phyloP scores from a whole-genome alignment of 257 asterid genomes.

The Solanum peruvianum region DNA sequence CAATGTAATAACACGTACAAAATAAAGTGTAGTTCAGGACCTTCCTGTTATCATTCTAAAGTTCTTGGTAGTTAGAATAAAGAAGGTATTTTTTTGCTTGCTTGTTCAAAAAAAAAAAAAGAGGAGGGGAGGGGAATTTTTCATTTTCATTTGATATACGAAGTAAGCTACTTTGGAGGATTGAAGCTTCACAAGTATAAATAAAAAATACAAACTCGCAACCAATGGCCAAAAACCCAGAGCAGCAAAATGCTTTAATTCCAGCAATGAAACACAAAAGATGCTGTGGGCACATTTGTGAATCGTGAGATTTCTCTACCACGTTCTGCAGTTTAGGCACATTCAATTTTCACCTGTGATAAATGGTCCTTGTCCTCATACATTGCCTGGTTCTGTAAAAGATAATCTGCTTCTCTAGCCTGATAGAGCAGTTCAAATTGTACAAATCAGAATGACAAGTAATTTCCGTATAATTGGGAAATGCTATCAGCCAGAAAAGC shows the following conservation, averaged over 20 bases:
- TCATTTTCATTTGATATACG: neutral
- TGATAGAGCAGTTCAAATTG: constrained; percentile 24
- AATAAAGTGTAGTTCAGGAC: neutral
- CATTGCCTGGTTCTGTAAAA: constrained; percentile 58
- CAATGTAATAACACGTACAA: neutral
- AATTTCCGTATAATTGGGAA: neutral
- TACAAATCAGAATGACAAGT: neutral
- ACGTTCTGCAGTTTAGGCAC: neutral
- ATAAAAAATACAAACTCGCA: neutral
- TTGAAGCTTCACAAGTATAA: neutral
- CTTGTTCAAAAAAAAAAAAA: neutral
- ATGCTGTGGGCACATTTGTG: neutral
- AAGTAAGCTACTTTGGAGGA: neutral
- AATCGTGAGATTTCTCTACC: neutral
- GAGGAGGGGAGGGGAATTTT: neutral
- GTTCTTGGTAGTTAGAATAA: neutral
- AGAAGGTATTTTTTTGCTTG: neutral
- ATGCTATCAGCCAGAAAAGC: neutral
- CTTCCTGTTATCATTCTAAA: neutral
- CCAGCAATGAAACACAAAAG: neutral
- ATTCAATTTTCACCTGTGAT: constrained; percentile 55
- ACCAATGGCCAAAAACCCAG: neutral
- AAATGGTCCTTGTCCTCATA: constrained; percentile 89
- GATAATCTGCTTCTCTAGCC: constrained; percentile 92
- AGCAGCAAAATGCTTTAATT: neutral